Base-by-base conservation (phyloP, 2,329 filamentous ascomycete species). In the Aspergillus neoniger region DNA sequence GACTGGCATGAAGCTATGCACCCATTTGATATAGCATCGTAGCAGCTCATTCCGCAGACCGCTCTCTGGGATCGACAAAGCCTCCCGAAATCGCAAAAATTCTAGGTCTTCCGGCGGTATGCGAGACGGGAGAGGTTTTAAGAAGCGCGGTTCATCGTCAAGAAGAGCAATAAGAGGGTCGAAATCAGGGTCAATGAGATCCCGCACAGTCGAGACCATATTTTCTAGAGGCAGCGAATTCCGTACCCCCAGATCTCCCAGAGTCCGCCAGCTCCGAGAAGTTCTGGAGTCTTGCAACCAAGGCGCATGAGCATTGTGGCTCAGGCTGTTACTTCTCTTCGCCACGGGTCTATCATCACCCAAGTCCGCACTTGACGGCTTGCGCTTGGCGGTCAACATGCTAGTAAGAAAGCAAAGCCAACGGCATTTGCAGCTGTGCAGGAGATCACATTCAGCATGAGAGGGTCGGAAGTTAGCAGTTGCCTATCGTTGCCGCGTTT, bases 1-100 rank as follows among this genome's bases (percentile, higher is more conserved):
- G 44, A 96, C 81, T 12, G 92, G 92, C 91, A 96, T 95, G 73
- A 91, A 96, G 12, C 91, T 92, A 73, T 96, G 89, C 10, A 96
- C 91, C 75, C 88, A 96, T 78, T 95, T 90, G 66, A 92, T 83
- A 72, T 94, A 96, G 21, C 87, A 87, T 66, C 87, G 85, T 5
- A 96, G 79, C 25, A 96, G 82, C 58, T 91, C 91, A 74, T 89
- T 90, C 70, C 92, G 89, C 49, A 96, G 80, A 1, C 82, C 78
- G 4, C 82, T 77, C 50, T 84, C 81, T 2, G 92, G 92, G 49
- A 96, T 83, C 4, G 86, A 86, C 60, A 96, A 79, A 1, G 91
- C 91, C 3, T 91, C 91, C 77, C 95, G 96, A 70, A 88, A 85
- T 59, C 88, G 85, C 59, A 96, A 82, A 73, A 93, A 96, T 60